phyloP scores from a whole-genome alignment of 345 rosid genomes.

The Trapa incisa region DNA sequence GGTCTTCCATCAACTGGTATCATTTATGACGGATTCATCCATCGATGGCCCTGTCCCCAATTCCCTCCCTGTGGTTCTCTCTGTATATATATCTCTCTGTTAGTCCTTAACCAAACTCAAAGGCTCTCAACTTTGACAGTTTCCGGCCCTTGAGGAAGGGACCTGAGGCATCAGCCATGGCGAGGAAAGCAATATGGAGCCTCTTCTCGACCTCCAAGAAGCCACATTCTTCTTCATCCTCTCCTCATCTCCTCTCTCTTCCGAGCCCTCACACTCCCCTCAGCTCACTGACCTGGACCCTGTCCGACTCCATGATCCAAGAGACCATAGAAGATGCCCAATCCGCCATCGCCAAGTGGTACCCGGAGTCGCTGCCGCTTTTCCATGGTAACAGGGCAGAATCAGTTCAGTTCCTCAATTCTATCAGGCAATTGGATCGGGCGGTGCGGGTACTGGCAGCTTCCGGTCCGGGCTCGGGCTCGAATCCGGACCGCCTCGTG shows the following conservation, averaged over 20 bases:
- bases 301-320: slow-evolving; percentile 37
- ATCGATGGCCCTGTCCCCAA: too few relatives aligned
- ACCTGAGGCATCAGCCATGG: background rate
- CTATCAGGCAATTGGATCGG: slow-evolving; percentile 30
- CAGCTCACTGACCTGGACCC: slow-evolving; percentile 3
- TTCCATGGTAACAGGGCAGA: slow-evolving; percentile 35
- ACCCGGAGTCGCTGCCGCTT: slow-evolving; percentile 19
- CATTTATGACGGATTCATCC: too few relatives aligned
- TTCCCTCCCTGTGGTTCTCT: background rate
- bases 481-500: slow-evolving; percentile 30
- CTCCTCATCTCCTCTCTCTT: slow-evolving; percentile 2
- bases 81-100: background rate
- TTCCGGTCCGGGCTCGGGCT: slow-evolving; percentile 21
- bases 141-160: background rate
- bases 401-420: slow-evolving; percentile 34
- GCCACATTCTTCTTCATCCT: background rate
- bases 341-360: slow-evolving; percentile 54
- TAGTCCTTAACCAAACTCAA: background rate
- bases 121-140: background rate
- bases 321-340: slow-evolving; percentile 37
- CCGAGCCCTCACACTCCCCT: slow-evolving; percentile 13
- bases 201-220: slow-evolving; percentile 7
- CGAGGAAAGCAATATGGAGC: slow-evolving; percentile 7
- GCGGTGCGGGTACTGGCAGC: slow-evolving; percentile 41
- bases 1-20: too few relatives aligned